Conservation (phyloP, 768 basidiomycete genomes). For the Termitomyces sp. region DNA sequence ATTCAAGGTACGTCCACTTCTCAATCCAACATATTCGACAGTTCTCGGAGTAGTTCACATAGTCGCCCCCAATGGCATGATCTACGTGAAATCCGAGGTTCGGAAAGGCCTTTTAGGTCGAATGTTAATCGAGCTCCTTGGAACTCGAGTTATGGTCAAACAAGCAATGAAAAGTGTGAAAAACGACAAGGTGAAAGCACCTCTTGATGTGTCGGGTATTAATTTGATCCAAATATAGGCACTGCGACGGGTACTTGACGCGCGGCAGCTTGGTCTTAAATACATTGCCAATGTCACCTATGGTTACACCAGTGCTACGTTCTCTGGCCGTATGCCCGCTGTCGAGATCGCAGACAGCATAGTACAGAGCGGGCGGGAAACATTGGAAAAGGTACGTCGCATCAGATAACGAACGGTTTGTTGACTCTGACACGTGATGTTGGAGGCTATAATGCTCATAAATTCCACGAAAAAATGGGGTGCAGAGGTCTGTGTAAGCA, state of each 20-base stretch:
- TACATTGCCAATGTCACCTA: constrained; percentile 95
- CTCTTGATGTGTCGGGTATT: not conserved
- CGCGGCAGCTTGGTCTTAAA: constrained; percentile 90
- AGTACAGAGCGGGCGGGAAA: constrained; percentile 94
- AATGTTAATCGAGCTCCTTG: constrained; percentile 90
- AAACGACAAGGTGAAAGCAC: constrained; percentile 62
- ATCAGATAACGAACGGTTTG: not conserved
- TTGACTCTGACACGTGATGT: not conserved
- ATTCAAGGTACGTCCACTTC: constrained; percentile 57
- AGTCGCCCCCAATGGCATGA: constrained; percentile 96
- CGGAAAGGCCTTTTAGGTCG: constrained; percentile 83
- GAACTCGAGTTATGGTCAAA: constrained; percentile 98
- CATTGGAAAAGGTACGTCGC: constrained; percentile 75
- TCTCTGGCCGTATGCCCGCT: constrained; percentile 96
- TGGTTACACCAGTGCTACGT: constrained; percentile 93
- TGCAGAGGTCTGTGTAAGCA: constrained; percentile 44
- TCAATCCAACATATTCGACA: not conserved
- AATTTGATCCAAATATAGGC: constrained; percentile 40
- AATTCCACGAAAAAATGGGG: constrained; percentile 81
- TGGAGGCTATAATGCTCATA: constrained; percentile 79
- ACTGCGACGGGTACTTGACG: constrained; percentile 74
- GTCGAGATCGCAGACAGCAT: constrained; percentile 98
- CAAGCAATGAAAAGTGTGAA: constrained; percentile 86
- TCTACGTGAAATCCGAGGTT: constrained; percentile 85
- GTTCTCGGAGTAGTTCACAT: not conserved